Percentiles rank a stretch among this genome's conserved stretches.
Evolutionary conservation across 441 rosid species (phyloP).

Genomic region (Flueggea neowawraea): DNA sequence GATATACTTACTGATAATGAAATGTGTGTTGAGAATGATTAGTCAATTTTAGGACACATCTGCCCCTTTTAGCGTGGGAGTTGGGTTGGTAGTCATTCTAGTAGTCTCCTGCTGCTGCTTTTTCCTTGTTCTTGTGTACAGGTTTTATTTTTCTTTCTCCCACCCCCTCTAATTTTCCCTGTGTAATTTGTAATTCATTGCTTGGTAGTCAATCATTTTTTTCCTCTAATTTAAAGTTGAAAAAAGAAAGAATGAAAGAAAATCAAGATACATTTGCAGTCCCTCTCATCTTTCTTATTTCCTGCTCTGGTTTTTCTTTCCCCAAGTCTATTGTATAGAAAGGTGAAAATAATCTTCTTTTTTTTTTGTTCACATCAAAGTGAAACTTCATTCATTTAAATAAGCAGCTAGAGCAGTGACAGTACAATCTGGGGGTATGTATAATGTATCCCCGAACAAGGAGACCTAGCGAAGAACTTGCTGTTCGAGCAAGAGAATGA

Average conservation of each 20-base stretch:
- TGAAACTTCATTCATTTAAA: too few species aligned
- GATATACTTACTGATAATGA: background rate
- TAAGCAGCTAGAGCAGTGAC: too few species aligned
- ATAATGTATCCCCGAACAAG: too few species aligned
- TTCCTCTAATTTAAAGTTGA: slow-evolving; percentile 11
- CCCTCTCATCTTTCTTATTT: too few species aligned
- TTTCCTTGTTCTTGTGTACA: slow-evolving; percentile 79
- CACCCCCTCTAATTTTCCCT: background rate
- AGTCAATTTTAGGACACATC: slow-evolving; percentile 1
- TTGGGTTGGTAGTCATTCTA: slow-evolving; percentile 46
- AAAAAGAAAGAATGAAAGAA: background rate
- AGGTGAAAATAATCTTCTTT: too few species aligned
- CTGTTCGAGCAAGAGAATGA: too few species aligned
- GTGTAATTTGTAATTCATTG: slow-evolving; percentile 48
- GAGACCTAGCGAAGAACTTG: too few species aligned
- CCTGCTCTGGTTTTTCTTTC: too few species aligned
- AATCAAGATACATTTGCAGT: too few species aligned
- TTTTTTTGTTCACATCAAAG: too few species aligned
- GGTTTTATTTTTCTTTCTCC: slow-evolving; percentile 20
- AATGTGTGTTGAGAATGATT: background rate
- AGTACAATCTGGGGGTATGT: too few species aligned
- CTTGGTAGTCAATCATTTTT: slow-evolving; percentile 27
- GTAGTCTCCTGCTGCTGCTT: slow-evolving; percentile 21
- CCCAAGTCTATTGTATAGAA: too few species aligned
- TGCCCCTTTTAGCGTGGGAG: slow-evolving; percentile 43